Evolutionary conservation across 179 eudicot genomes (phyloP).

Genomic region (Nepenthes alata): DNA sequence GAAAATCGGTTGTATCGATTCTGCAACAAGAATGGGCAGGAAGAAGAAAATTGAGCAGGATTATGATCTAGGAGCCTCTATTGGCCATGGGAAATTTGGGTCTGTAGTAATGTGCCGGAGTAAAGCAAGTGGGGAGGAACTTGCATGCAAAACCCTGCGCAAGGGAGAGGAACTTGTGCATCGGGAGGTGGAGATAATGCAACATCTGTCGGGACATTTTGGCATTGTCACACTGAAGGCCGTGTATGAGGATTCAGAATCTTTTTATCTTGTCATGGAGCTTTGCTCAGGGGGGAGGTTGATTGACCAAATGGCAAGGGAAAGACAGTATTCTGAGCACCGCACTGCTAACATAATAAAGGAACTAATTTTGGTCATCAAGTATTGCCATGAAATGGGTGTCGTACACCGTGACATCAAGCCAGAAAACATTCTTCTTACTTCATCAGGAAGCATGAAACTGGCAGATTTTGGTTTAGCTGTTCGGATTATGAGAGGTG

Average conservation of each 20-base stretch:
- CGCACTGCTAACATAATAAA: slow-evolving; percentile 69
- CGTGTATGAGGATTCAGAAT: slow-evolving; percentile 71
- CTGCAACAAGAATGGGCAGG: slow-evolving; percentile 71
- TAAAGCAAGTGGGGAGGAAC: slow-evolving; percentile 54
- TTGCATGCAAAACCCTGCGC: slow-evolving; percentile 67
- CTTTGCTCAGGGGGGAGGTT: slow-evolving; percentile 81
- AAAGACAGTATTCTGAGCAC: slow-evolving; percentile 54
- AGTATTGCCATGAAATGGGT: slow-evolving; percentile 97
- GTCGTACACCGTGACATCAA: slow-evolving; percentile 90
- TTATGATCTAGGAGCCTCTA: slow-evolving; percentile 41
- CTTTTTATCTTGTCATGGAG: slow-evolving; percentile 89
- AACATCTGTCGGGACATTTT: slow-evolving; percentile 77
- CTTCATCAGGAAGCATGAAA: slow-evolving; percentile 61
- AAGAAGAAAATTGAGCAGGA: slow-evolving; percentile 82
- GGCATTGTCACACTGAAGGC: slow-evolving; percentile 79
- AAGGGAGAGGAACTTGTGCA: slow-evolving; percentile 92
- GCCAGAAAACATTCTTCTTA: slow-evolving; percentile 92
- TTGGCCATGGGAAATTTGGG: slow-evolving; percentile 87
- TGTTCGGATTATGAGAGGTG: slow-evolving; percentile 71
- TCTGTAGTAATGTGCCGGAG: slow-evolving; percentile 72
- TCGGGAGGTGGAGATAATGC: slow-evolving; percentile 95
- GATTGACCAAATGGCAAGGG: slow-evolving; percentile 79
- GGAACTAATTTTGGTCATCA: slow-evolving; percentile 69
- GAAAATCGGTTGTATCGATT: slow-evolving; percentile 88
- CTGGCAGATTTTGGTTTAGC: slow-evolving; percentile 95